Base-by-base conservation (phyloP, 2,329 filamentous ascomycete genomes). In the Hypoxylon rubiginosum region DNA sequence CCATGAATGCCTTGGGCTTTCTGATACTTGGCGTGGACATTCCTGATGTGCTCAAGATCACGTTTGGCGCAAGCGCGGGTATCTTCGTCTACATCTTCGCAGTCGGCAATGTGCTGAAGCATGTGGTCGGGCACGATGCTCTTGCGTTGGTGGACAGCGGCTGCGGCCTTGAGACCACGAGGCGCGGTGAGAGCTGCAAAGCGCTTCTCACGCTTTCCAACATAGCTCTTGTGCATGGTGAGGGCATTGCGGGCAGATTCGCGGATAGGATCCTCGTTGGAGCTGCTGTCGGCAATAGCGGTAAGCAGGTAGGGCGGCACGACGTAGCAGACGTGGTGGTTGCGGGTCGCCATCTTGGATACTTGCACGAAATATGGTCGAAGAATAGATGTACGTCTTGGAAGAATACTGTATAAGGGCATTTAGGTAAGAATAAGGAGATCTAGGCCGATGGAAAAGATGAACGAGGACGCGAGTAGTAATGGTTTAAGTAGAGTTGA, bases 281-380 rank as follows among this genome's bases (percentile, higher is more conserved):
- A 67, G 39, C 79, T 80, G 51, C 74, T 76, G 8, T 82, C 75
- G 34, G 80, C 80, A 55, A 85, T 83, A 58, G 77, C 78, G 32
- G 72, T 75, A 21, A 85, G 78, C 10, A 85, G 77, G 60, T 85
- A 81, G 19, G 83, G 83, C 19, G 83, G 83, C 4, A 85, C 79
- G 61, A 83, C 79, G 63, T 75, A 80, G 73, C 81, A 83, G 60
- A 76, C 49, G 56, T 66, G 52, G 51, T 66, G 54, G 39, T 59
- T 61, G 10, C 58, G 64, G 55, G 70, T 34, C 4, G 73, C 66
- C 74, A 75, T 76, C 32, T 67, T 74, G 57, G 32, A 58, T 67
- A 50, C 11, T 39, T 60, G 49, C 10, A 17, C 9, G 9, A 57
- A 51, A 5, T 34, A 26, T 58, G n/a, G 30, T 39, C 15, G 21